Base-by-base conservation (phyloP, 2,329 filamentous ascomycete species). In the Colletotrichum brevisporum region DNA sequence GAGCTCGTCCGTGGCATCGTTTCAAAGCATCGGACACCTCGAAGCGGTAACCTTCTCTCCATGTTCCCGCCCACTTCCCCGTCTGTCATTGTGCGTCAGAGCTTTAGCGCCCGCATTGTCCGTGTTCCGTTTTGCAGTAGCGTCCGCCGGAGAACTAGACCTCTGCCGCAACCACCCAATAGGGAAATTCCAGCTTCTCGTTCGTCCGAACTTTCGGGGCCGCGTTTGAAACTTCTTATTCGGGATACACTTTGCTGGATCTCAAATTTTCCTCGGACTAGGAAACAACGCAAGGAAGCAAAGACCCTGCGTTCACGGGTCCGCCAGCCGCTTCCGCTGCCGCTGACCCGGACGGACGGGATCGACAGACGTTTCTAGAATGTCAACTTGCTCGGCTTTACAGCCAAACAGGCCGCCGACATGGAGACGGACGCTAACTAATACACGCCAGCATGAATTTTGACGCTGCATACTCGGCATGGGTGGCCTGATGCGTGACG, bases 11-110 rank as follows among this genome's bases (percentile, higher is more conserved):
- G 52, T 16, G 9, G 10, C 9, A 24, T 3, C 16, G 59, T 64
- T 67, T 67, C 47, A 50, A 39, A 67, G 53, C 53, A 63, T 67
- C 64, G 47, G 39, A 51, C 18, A 52, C 31, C 59, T 51, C 16
- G 0, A 57, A 67, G 13, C 1, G 43, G 58, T 16, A 55, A 67
- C 4, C 5, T 36, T 5, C 24, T 31, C 26, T 18, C 6, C 15
- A 3, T 15, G 16, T 21, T 3, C 15, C 27, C 18, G 2, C 6
- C 5, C 16, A 15, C n/a, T 24, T 50, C 16, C n/a, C 47, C 5
- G 41, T 15, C 47, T 56, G 31, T 57, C 26, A 39, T 26, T 13
- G 18, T 18, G 45, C 24, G 52, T 52, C 58, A 58, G 57, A n/a
- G 13, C 43, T 10, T 36, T 36, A 36, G n/a, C 24, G 13, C 27